phyloP scores from a whole-genome alignment of 805 yeast genomes.

The Metschnikowia shivogae region DNA sequence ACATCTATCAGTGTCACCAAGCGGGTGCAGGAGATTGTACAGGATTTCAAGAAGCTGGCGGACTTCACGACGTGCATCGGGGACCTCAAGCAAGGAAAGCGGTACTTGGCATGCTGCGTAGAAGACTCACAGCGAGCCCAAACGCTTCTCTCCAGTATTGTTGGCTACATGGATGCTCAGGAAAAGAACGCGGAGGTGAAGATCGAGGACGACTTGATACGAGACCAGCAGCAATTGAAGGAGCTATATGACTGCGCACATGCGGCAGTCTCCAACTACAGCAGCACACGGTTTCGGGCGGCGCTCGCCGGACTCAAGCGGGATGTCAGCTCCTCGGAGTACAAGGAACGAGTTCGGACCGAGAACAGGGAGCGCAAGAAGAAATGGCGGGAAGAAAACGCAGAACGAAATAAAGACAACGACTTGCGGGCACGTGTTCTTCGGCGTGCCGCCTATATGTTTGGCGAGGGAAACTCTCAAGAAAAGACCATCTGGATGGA shows the following conservation, averaged over 20 bases:
- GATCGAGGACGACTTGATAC: constrained; percentile 6
- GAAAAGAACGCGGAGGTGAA: constrained; percentile 1
- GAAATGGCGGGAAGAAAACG: constrained; percentile 78
- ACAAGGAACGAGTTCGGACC: constrained; percentile 53
- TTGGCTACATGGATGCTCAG: constrained; percentile 9
- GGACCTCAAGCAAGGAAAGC: constrained; percentile 30
- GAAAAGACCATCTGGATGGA: constrained; percentile 68
- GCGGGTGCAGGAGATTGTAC: constrained; percentile 11
- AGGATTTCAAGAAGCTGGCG: constrained; percentile 15
- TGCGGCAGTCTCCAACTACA: constrained; percentile 24
- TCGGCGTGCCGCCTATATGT: constrained; percentile 64
- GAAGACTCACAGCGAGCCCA: constrained; percentile 13
- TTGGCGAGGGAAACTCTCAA: constrained; percentile 55
- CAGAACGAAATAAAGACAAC: constrained; percentile 78
- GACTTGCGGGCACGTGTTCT: constrained; percentile 77
- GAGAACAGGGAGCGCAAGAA: constrained; percentile 78
- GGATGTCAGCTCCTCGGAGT: constrained; percentile 31
- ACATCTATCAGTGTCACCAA: constrained; percentile 10
- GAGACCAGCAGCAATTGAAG: background rate
- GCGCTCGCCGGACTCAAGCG: constrained; percentile 22
- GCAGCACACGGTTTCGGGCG: constrained; percentile 17
- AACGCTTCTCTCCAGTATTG: constrained; percentile 23
- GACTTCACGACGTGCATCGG: constrained; percentile 25
- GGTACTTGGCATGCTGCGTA: constrained; percentile 21
- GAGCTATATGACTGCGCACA: constrained; percentile 19